Evolutionary conservation across 305 asterid species (phyloP).

Genomic region (Solanum hybrid): DNA sequence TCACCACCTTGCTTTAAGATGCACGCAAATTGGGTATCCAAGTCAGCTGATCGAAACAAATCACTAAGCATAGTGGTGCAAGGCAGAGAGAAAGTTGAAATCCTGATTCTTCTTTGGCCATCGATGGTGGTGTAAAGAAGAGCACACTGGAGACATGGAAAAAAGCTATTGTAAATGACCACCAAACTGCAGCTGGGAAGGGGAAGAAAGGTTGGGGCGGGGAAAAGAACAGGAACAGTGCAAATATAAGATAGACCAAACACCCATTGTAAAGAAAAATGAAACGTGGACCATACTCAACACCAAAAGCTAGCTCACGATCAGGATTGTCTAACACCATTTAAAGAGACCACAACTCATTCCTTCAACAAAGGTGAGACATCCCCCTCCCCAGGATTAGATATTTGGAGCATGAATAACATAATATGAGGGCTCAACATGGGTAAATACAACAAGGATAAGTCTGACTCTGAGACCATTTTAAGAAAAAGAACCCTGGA

Average conservation of each 20-base stretch:
- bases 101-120: conserved; percentile 88
- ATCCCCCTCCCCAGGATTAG: neutral
- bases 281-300: neutral
- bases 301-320: neutral
- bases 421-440: neutral
- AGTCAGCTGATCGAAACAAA: conserved; percentile 78
- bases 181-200: neutral
- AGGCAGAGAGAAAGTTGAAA: conserved; percentile 74
- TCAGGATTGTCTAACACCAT: neutral
- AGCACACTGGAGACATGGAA: conserved; percentile 51
- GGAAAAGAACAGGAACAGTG: neutral
- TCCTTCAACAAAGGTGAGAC: neutral
- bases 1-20: conserved; percentile 61
- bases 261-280: neutral
- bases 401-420: neutral
- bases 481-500: neutral
- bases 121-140: conserved; percentile 73
- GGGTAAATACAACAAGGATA: neutral
- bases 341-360: neutral
- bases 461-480: neutral
- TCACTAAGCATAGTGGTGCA: conserved; percentile 73
- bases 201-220: neutral
- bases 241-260: neutral
- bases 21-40: conserved; percentile 77
- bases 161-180: conserved; percentile 14